Conservation (phyloP, 2,329 filamentous ascomycete genomes). For the Dactylonectria macrodidyma region DNA sequence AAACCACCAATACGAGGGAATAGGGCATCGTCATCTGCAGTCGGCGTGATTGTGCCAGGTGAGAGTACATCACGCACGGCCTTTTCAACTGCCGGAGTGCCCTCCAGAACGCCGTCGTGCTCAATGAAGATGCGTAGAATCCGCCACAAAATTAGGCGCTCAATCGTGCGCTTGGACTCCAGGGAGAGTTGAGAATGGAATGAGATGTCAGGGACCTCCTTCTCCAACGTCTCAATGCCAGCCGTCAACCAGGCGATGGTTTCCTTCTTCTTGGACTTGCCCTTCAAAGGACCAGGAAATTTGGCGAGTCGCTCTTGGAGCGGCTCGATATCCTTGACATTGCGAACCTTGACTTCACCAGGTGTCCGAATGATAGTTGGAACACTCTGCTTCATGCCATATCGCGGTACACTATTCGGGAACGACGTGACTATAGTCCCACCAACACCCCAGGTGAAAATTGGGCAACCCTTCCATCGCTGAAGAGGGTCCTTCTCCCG, state of each 20-base stretch:
- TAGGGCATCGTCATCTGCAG: slow-evolving; percentile 45
- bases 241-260: slow-evolving; percentile 83
- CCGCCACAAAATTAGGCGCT: slow-evolving; percentile 90
- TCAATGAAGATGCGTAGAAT: slow-evolving; percentile 87
- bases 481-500: slow-evolving; percentile 83
- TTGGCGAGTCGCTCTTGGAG: slow-evolving; percentile 80
- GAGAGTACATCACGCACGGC: slow-evolving; percentile 83
- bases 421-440: slow-evolving; percentile 88
- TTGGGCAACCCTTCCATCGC: slow-evolving; percentile 90
- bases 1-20: slow-evolving; percentile 45
- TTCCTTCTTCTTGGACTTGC: slow-evolving; percentile 97
- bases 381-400: slow-evolving; percentile 78
- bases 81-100: slow-evolving; percentile 78
- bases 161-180: slow-evolving; percentile 80
- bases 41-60: slow-evolving; percentile 60
- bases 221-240: slow-evolving; percentile 83
- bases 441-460: slow-evolving; percentile 90
- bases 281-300: slow-evolving; percentile 91
- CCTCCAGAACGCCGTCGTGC: slow-evolving; percentile 86
- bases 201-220: slow-evolving; percentile 64
- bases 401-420: slow-evolving; percentile 89
- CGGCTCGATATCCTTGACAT: slow-evolving; percentile 80
- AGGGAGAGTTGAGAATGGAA: slow-evolving; percentile 67
- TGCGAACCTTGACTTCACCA: slow-evolving; percentile 85
- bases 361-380: slow-evolving; percentile 87